phyloP scores from a whole-genome alignment of 2,329 filamentous ascomycete genomes.

The Aspergillus texensis region DNA sequence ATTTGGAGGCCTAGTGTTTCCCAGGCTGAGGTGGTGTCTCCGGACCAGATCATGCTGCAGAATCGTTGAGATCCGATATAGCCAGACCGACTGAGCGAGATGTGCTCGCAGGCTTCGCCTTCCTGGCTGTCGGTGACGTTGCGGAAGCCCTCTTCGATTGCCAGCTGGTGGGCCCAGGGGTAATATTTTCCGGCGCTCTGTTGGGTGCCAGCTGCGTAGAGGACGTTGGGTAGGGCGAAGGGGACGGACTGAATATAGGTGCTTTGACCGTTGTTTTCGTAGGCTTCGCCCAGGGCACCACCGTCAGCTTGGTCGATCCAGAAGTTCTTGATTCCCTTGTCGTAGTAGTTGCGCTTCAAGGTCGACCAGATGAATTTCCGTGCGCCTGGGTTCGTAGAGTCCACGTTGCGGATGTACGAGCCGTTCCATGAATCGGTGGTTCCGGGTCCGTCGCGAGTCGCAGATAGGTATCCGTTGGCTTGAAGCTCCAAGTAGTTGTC shows the following conservation, averaged over 20 bases:
- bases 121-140: slow-evolving; percentile 54
- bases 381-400: slow-evolving; percentile 60
- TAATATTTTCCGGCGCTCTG: slow-evolving; percentile 62
- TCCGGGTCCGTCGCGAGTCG: slow-evolving; percentile 59
- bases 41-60: slow-evolving; percentile 62
- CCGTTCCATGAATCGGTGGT: slow-evolving; percentile 60
- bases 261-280: slow-evolving; percentile 55
- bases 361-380: slow-evolving; percentile 61
- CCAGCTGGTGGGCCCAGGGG: slow-evolving; percentile 57
- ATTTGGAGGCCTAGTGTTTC: slow-evolving; percentile 59
- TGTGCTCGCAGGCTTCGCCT: slow-evolving; percentile 31
- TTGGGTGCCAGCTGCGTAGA: slow-evolving; percentile 64
- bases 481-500: slow-evolving; percentile 64
- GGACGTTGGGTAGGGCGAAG: slow-evolving; percentile 28
- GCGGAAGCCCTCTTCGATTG: slow-evolving; percentile 61
- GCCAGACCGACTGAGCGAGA: slow-evolving; percentile 59
- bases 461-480: slow-evolving; percentile 59
- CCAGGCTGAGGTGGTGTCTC: slow-evolving; percentile 66
- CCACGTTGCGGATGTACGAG: slow-evolving; percentile 61
- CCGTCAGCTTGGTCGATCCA: slow-evolving; percentile 69
- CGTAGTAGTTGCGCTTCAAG: slow-evolving; percentile 60
- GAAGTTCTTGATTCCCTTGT: slow-evolving; percentile 62
- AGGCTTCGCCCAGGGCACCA: slow-evolving; percentile 36
- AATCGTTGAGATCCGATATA: slow-evolving; percentile 62
- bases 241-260: slow-evolving; percentile 41